Evolutionary conservation across 192 early-diverging fungal genomes (phyloP).

Genomic region (Oehlia diaphana): DNA sequence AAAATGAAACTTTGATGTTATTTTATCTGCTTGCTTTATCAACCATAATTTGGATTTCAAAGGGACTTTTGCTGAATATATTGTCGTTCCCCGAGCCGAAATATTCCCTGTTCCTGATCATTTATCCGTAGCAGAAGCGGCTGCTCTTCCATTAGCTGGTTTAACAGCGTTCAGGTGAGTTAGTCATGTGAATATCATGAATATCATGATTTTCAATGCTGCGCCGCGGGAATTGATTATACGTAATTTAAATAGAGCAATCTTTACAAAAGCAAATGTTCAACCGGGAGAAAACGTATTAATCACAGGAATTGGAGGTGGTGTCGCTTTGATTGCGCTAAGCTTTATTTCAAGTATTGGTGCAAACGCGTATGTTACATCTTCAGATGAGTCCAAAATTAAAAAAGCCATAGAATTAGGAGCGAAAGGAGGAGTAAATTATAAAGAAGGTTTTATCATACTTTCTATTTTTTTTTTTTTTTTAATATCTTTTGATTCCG

Average conservation of each 20-base stretch:
- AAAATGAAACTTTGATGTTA: constrained; percentile 42
- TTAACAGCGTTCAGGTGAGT: constrained; percentile 45
- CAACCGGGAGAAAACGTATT: constrained; percentile 55
- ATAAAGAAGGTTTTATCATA: constrained; percentile 52
- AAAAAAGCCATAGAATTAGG: constrained; percentile 57
- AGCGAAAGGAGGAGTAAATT: constrained; percentile 69
- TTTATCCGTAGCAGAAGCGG: constrained; percentile 59
- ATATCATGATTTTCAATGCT: no score
- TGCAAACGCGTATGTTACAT: constrained; percentile 73
- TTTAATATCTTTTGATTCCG: not conserved
- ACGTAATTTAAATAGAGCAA: constrained; percentile 41
- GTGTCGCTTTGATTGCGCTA: constrained; percentile 67
- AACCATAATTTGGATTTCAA: not conserved
- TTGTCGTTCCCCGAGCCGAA: constrained; percentile 13
- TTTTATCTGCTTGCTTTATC: not conserved
- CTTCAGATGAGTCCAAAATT: constrained; percentile 64
- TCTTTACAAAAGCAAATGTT: constrained; percentile 60
- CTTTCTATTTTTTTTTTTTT: not conserved
- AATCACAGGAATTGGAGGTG: constrained; percentile 76
- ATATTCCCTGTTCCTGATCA: constrained; percentile 57
- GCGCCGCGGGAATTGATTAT: no score
- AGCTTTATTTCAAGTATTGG: constrained; percentile 66
- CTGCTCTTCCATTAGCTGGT: constrained; percentile 71
- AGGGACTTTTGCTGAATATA: not conserved
- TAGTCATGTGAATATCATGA: no score